Base-by-base conservation (phyloP, 73 alveolate species). In the Tetrahymena borealis region DNA sequence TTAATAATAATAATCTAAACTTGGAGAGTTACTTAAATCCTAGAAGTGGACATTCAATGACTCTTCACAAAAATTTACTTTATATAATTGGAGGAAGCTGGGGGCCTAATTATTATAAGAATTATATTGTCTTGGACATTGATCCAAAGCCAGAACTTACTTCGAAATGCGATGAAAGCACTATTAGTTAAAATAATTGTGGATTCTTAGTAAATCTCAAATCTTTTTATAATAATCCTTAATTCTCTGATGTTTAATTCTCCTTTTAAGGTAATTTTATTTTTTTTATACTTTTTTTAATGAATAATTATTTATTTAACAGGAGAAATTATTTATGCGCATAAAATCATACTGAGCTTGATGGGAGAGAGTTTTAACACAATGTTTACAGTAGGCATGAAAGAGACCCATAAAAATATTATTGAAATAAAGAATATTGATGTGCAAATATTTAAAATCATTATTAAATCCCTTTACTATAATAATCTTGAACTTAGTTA, bases 21-120 rank as follows among this genome's bases (percentile, higher is more conserved):
- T 95, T 94, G 1, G 96, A 95, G 16, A 91, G 90, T 33, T 37
- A 94, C 38, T 97, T 97, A 5, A 94, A 95, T 39, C 98, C 99
- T 10, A 93, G 99, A 91, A 98, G 99, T 36, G 99, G 99, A 33
- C 99, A 97, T 90, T 95, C 98, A 32, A 94, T 94, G 91, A 97
- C 98, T 20, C 78, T 96, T 0, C 94, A 94, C 31, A 96, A 95
- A 28, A 91, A 95, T 20, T 78, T 92, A 28, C 94, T 97, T 11
- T 94, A 94, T 40, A 94, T 97, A 9, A 94, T 97, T 78, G 99
- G 99, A 6, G 99, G 99, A 8, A 94, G 98, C 90, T 97, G 97
- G 91, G 99, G 99, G 33, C 95, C 94, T 6, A 94, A 93, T 43
- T 97, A 96, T 91, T 94, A 95, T 31, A 93, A 94, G 43, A 97